These are phyloP conservation scores for Aspergillus pseudotamarii DNA, from an alignment of 2,329 filamentous ascomycete genomes.

Conservation along the genomic window DNA sequence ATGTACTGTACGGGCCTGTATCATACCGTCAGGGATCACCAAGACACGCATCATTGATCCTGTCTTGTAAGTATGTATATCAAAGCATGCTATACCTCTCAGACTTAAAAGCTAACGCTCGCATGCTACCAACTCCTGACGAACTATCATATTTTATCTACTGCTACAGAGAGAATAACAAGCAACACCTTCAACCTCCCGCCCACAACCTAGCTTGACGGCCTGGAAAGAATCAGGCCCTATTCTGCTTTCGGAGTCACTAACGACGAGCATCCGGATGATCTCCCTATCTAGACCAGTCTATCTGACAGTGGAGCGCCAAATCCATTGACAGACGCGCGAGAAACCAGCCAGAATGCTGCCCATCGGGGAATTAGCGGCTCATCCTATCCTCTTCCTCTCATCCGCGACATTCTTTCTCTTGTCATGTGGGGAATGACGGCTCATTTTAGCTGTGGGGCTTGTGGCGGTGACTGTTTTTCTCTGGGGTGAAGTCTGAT, in stretches of 20 bases:
- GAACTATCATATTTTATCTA: not conserved
- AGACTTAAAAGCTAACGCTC: not conserved
- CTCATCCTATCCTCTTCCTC: not conserved
- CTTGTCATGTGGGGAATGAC: not conserved
- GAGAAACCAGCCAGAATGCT: not conserved
- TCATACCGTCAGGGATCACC: not conserved
- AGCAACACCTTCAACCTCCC: not conserved
- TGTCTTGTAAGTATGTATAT: not conserved
- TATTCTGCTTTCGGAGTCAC: not conserved
- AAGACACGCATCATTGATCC: not conserved
- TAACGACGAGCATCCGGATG: not conserved
- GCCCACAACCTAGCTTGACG: not conserved
- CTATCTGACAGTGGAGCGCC: not conserved
- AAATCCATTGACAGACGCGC: not conserved
- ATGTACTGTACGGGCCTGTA: constrained; percentile 3
- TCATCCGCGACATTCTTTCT: not conserved
- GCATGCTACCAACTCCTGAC: not conserved
- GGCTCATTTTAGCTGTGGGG: not conserved
- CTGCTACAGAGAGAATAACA: not conserved
- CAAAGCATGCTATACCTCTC: not conserved
- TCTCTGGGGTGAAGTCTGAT: not conserved
- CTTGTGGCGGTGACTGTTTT: not conserved
- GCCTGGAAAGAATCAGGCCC: not conserved
- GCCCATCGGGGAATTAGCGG: not conserved
- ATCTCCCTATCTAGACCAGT: not conserved